Evolutionary conservation across 2,329 filamentous ascomycete genomes (phyloP), one percentile per base, ranked within the genome.

Genomic region (Fusarium sp.): DNA sequence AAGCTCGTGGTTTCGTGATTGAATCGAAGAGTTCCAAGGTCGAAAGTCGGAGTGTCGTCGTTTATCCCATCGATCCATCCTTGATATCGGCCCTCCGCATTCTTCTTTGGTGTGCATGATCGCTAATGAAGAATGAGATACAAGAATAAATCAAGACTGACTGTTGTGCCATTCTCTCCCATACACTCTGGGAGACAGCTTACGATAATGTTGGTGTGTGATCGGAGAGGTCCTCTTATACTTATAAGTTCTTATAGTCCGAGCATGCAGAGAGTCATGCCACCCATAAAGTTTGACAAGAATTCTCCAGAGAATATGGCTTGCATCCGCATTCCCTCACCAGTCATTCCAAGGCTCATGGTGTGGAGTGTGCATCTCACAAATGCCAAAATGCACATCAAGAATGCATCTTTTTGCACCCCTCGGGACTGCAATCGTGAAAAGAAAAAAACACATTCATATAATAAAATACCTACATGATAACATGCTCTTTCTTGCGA

Each of bases 271-370:
- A 66, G 53, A 62, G 65, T 58, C 65, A 66, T 44, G 50, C 44
- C 51, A 65, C 40, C 65, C 65, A 66, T 53, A 68, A 62, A 43
- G 55, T 69, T 68, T 55, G 52, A 7, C 37, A 69, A 68, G 65
- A 69, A 68, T 69, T 66, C 65, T 66, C 41, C 47, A 66, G 41
- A 60, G 51, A 54, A 67, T 48, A 68, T 68, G 65, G 65, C 65
- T 68, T 69, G 65, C 65, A 56, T 66, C 60, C 56, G 61, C 65
- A 68, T 68, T 69, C 65, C 65, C 65, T 69, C 24, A 62, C 41
- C 35, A 53, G 40, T 53, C 65, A 68, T 68, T 68, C 65, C 65
- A 66, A 51, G 37, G 61, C 47, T 62, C 37, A 53, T 54, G 61
- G 60, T 57, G 62, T 68, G 65, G 65, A 68, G 61, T 65, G 51